Evolutionary conservation across 441 rosid species (phyloP), one percentile per base, ranked within the genome.

Genomic region (Adansonia rubrostipa): DNA sequence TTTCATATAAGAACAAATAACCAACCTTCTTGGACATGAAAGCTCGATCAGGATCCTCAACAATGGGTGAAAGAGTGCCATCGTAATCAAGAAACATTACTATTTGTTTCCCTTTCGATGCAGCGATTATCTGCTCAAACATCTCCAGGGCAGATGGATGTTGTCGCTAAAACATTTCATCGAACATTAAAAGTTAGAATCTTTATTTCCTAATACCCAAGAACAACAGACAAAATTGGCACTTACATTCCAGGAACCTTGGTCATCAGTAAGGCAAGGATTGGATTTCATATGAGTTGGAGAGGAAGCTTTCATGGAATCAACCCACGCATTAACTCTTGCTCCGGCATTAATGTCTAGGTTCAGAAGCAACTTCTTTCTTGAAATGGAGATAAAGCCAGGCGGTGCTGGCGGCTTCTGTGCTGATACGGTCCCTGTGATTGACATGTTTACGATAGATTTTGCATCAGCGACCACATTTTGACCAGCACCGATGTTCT

Each of bases 61-160:
- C 99, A n/a, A 95, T 95, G 8, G 99, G 99, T 15, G 99, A 95
- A 53, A 95, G 96, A 33, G 99, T 95, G 22, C 99, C 99, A 53
- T 95, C 99, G 47, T 95, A 95, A 50, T 95, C 99, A 77, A 95
- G 80, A 78, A 95, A 95, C 97, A 95, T 93, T 13, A 92, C 98
- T 40, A 95, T 93, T 75, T 95, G 92, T 77, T 93, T 95, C 75
- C 98, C 99, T 79, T 74, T 80, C 0, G 99, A 90, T 66, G 91
- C 92, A 9, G 87, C 88, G 9, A 88, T 88, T 28, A 95, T 93
- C 77, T 88, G 88, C 76, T 89, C 90, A 70, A 95, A 93, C 92
- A 84, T 90, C 2, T 87, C 90, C 83, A 95, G 64, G 4, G 99
- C 99, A 22, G 99, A 95, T n/a, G 99, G 99, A 79, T 90, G 97